Conservation (phyloP, 495 filamentous ascomycete genomes). For the Daldinia bambusicola region DNA sequence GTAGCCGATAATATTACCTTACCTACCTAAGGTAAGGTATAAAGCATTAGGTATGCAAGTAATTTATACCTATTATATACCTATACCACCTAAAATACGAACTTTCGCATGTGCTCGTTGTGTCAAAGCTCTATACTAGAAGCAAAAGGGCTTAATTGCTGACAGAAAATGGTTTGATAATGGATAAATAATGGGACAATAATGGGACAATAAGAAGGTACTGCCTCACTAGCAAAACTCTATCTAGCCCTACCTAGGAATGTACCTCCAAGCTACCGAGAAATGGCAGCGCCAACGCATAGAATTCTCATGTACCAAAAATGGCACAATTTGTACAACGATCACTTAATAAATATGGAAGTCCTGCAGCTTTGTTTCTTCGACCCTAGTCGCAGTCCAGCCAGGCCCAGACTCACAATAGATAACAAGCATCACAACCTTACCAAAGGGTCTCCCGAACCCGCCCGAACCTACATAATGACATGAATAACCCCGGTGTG, state of each 20-base stretch:
- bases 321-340: conserved; percentile 24
- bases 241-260: not conserved
- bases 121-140: not conserved
- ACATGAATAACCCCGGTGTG: conserved; percentile 4
- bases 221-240: conserved; percentile 9
- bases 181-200: not conserved
- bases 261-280: conserved; percentile 6
- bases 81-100: too few species aligned
- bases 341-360: not conserved
- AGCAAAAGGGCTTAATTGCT: not conserved
- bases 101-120: not conserved
- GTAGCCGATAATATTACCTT: not conserved
- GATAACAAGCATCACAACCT: conserved; percentile 17
- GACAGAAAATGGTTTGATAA: not conserved
- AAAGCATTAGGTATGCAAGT: too few species aligned
- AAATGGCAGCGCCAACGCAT: conserved; percentile 1
- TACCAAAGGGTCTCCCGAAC: conserved; percentile 1
- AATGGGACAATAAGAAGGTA: conserved; percentile 12
- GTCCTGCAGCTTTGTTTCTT: conserved; percentile 29
- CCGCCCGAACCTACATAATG: not conserved
- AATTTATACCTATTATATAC: too few species aligned
- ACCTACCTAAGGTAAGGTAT: too few species aligned
- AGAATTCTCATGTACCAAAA: conserved; percentile 12
- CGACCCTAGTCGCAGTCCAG: conserved; percentile 30
- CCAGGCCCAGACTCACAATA: conserved; percentile 35